Base-by-base conservation (phyloP, 2,329 filamentous ascomycete species). In the Fusarium guadeloupense region DNA sequence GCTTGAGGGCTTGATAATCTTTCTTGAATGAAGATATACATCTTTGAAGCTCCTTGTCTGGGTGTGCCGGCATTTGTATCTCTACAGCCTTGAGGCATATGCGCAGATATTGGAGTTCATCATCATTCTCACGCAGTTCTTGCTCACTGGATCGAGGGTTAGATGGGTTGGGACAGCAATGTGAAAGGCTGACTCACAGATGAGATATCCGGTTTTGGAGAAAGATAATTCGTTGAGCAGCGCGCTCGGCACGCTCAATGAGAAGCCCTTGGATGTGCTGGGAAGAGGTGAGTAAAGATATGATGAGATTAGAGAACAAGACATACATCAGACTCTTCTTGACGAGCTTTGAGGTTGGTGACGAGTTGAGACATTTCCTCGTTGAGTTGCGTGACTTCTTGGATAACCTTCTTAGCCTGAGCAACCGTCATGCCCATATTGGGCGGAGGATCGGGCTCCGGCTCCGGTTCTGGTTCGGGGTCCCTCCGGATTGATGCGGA, bases 81-180 rank as follows among this genome's bases (percentile, higher is more conserved):
- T 89, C 85, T 64, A 89, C 81, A 19, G 83, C 85, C 62, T 86
- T 85, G 59, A 88, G 78, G 69, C 85, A 83, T 58, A 90, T 84
- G 53, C 85, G 83, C 35, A 87, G 79, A 69, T 85, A 85, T 38
- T 83, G 80, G 23, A 89, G 78, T 69, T 89, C 85, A 34, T 85
- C 82, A 59, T 87, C 83, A 67, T 83, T 82, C 64, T 83, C 79
- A 42, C 81, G 77, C 20, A 84, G 77, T 64, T 87, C 83, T 31
- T 82, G 76, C 69, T 85, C 85, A 64, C 81, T 87, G 55, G 2
- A 37, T 58, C 57, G n/a, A n/a, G 52, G 44, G 59, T 65, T 42
- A 68, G 58, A 30, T 42, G 4, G 20, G 14, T 7, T 23, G 14
- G 21, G 13, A n/a, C 10, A 25, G 7, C 13, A 26, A 10, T 6